Base-by-base conservation (phyloP, 1,284 basidiomycete genomes). In the Entoloma clypeatum region DNA sequence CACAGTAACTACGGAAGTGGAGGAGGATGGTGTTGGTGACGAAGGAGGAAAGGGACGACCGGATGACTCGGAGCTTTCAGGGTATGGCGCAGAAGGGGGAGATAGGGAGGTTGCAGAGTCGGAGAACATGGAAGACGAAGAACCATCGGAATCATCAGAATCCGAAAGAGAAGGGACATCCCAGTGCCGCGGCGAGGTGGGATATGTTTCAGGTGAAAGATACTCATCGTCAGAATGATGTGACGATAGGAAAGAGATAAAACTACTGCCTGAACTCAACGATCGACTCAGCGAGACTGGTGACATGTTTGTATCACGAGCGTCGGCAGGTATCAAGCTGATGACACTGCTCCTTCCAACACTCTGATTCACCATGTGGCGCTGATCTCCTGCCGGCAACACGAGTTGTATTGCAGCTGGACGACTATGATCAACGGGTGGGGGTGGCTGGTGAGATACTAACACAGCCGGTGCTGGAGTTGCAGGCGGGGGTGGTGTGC, bases 221-320 rank as follows among this genome's bases (percentile, higher is more conserved):
- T 69, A 56, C 19, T 62, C 59, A 50, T 86, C 84, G 43, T 88
- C 85, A 0, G 85, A 87, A 50, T 87, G 80, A 49, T 83, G 80
- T 7, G 86, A 87, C 1, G 82, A 83, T 39, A 87, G 52, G 57
- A 76, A 87, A 0, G 81, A 85, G 22, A 48, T 47, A 24, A 71
- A 57, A 19, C 67, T 71, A 37, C 74, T 78, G n/a, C 64, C 68
- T 9, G 75, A 72, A 46, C 74, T 75, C 1, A 74, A 65, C 2
- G 75, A 71, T 18, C 70, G 65, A 25, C 70, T 63, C 21, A 69
- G 54, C 9, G 52, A 49, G 25, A 26, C 40, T 29, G 48, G 42
- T 10, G 32, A 24, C 4, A 55, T 43, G 8, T 56, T 53, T 35
- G 62, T 35, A 13, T 49, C 48, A n/a, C 55, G 53, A 7, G 50